Conservation (phyloP, 2,329 filamentous ascomycete genomes). For the Lachnellula occidentalis region DNA sequence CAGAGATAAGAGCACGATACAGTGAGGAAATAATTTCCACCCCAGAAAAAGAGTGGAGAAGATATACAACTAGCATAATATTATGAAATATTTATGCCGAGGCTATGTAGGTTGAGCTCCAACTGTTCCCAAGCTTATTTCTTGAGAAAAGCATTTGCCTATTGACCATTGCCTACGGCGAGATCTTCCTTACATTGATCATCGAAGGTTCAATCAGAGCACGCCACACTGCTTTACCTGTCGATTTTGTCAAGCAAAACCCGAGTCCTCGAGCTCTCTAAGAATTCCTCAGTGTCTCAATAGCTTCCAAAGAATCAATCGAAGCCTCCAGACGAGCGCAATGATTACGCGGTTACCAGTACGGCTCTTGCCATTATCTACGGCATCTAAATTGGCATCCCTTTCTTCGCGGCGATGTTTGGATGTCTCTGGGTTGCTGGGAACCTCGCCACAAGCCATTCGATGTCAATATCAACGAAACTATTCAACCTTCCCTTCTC, state of each 20-base stretch:
- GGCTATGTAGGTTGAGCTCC: neutral
- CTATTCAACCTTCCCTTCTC: constrained; percentile 7
- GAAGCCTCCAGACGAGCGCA: constrained; percentile 39
- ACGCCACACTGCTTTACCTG: too few relatives aligned
- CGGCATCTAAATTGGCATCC: neutral
- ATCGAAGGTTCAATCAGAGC: too few relatives aligned
- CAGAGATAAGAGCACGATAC: too few relatives aligned
- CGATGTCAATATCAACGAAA: constrained; percentile 2
- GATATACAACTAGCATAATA: neutral
- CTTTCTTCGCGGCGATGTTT: neutral
- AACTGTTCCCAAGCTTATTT: too few relatives aligned
- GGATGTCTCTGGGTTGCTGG: neutral
- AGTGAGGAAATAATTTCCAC: neutral
- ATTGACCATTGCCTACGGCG: too few relatives aligned
- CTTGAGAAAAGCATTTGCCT: too few relatives aligned
- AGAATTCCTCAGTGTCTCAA: neutral
- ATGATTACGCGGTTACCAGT: constrained; percentile 15
- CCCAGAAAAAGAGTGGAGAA: neutral
- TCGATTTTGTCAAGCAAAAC: too few relatives aligned
- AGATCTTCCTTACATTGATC: too few relatives aligned
- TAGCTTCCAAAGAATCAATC: neutral
- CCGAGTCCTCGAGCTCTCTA: too few relatives aligned
- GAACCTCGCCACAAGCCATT: neutral
- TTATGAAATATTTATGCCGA: neutral
- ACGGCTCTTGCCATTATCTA: neutral